Percentiles rank a stretch among this genome's conserved stretches.
phyloP scores from a whole-genome alignment of 495 filamentous ascomycete species.

The Aspergillus baeticus region DNA sequence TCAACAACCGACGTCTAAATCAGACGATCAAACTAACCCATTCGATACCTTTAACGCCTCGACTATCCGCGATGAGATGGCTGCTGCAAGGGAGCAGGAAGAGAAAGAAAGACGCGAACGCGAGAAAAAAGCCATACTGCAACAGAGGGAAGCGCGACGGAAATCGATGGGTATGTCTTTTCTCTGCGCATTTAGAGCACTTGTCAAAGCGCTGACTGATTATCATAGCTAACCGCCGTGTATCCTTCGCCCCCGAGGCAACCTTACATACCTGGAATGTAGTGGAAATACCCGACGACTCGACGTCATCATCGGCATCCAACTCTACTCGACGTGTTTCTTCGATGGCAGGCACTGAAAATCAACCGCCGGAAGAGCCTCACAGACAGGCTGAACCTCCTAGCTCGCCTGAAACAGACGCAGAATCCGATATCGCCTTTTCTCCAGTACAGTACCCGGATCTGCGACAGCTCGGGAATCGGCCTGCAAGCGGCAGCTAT shows the following conservation, averaged over 20 bases:
- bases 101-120: slow-evolving; percentile 65
- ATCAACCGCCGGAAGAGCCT: slow-evolving; percentile 34
- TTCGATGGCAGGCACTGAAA: slow-evolving; percentile 49
- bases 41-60: slow-evolving; percentile 57
- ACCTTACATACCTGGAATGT: slow-evolving; percentile 98
- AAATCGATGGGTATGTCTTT: slow-evolving; percentile 69
- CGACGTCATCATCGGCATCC: slow-evolving; percentile 78
- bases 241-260: slow-evolving; percentile 96
- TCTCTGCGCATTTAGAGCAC: not conserved
- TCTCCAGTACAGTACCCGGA: slow-evolving; percentile 71
- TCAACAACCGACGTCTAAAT: slow-evolving; percentile 22
- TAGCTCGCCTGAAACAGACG: slow-evolving; percentile 61
- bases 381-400: slow-evolving; percentile 60
- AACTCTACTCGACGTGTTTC: slow-evolving; percentile 71
- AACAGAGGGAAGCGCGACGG: slow-evolving; percentile 78
- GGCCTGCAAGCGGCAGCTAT: slow-evolving; percentile 17
- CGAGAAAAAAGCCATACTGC: slow-evolving; percentile 65
- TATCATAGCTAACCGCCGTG: slow-evolving; percentile 72
- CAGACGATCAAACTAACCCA: slow-evolving; percentile 51
- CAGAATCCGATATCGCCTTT: slow-evolving; percentile 56
- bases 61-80: slow-evolving; percentile 65
- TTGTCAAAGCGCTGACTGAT: slow-evolving; percentile 15
- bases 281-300: slow-evolving; percentile 82
- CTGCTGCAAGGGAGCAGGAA: slow-evolving; percentile 69
- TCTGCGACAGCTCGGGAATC: slow-evolving; percentile 52